Percentiles rank a stretch among this genome's conserved stretches.
Conservation (phyloP, 2,329 filamentous ascomycete genomes). For the Sporothrix inflata region DNA sequence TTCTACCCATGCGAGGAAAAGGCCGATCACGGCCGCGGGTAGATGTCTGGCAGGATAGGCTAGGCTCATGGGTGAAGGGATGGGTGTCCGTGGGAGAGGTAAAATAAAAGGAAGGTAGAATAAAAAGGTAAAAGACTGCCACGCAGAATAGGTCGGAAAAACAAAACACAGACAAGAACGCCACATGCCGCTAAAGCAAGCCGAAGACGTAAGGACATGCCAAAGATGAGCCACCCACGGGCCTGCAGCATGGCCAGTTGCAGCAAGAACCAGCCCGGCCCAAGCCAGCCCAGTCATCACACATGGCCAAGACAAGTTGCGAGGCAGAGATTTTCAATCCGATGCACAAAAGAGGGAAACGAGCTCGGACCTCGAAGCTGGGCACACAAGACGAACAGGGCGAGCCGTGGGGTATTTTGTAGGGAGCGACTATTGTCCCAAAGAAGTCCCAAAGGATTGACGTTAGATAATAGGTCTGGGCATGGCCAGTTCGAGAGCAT, state of each 20-base stretch:
- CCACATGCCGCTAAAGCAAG: not conserved
- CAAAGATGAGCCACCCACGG: no score
- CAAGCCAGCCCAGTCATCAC: not conserved
- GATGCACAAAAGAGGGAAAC: not conserved
- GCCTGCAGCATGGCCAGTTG: not conserved
- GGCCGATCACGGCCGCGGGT: not conserved
- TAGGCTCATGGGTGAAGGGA: no score
- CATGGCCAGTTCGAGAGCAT: no score
- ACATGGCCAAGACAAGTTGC: not conserved
- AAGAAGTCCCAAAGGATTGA: no score
- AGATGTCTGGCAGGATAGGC: not conserved
- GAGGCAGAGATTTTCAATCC: not conserved
- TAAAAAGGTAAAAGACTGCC: not conserved
- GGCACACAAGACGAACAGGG: no score
- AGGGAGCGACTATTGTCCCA: no score
- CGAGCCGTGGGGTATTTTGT: no score
- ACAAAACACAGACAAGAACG: not conserved
- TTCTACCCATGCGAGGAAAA: not conserved
- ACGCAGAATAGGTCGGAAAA: not conserved
- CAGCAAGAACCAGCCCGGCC: not conserved
- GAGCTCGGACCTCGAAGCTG: not conserved
- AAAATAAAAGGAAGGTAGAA: no score
- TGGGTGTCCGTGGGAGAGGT: no score
- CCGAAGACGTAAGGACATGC: no score
- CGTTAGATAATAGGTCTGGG: no score